Base-by-base conservation (phyloP, 805 yeast species). In the Hanseniaspora vineae region DNA sequence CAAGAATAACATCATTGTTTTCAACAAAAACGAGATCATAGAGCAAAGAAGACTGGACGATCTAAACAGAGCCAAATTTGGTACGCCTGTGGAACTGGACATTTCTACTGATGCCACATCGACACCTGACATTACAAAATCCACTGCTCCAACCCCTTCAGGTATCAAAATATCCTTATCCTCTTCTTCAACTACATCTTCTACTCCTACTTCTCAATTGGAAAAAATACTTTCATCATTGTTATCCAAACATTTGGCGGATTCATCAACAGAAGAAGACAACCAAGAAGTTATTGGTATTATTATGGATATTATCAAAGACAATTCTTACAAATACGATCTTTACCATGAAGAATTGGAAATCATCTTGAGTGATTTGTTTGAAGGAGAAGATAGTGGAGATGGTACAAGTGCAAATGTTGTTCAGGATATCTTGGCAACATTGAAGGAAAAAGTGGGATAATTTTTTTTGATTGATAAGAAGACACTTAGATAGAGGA, bases 121-220 rank as follows among this genome's bases (percentile, higher is more conserved):
- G 11, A 10, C 2, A n/a, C 2, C n/a, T 3, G 15, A 6, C n/a
- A 17, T 5, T 40, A 13, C 43, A 12, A 12, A 8, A n/a, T n/a
- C 42, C n/a, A 39, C 19, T 39, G n/a, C 42, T 3, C 13, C 23
- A n/a, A 3, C n/a, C 23, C 6, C 19, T n/a, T 12, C 42, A 39
- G 23, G 23, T 6, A 39, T 17, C 20, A 39, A 39, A 39, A 18
- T 17, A 4, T 39, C 42, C n/a, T 12, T 18, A 13, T 15, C 42
- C 18, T 39, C 42, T 19, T 15, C 42, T 15, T 39, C 42, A 8
- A 17, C 42, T 11, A 15, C 42, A n/a, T 6, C 42, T n/a, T 56
- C 62, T 18, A 54, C 59, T n/a, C 58, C 60, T 9, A 50, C 50
- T 51, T 12, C 48, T 54, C 12, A 55, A 55, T 10, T 52, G 57